These are phyloP conservation scores for Yarrowia galli DNA, from an alignment of 1,139 yeast genomes.

Conservation along the genomic window DNA sequence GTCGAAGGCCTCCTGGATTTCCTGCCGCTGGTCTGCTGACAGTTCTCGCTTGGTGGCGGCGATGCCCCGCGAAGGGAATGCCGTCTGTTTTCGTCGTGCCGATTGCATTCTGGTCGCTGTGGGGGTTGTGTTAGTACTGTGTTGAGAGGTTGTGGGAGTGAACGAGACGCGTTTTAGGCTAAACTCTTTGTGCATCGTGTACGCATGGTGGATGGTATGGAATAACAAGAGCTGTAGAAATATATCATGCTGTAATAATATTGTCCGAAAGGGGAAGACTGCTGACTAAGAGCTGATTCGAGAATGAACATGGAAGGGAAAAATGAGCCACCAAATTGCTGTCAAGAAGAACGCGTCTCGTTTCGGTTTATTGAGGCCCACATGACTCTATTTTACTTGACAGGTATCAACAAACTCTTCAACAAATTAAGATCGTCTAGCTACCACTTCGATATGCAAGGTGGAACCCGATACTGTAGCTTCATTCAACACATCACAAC, in stretches of 20 bases:
- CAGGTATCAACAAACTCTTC: background rate
- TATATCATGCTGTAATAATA: too few species aligned
- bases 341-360: background rate
- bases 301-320: background rate
- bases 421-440: background rate
- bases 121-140: conserved; percentile 6
- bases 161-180: conserved; percentile 29
- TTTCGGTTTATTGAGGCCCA: background rate
- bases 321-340: background rate
- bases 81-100: conserved; percentile 29
- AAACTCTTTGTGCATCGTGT: background rate
- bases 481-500: conserved; percentile 13
- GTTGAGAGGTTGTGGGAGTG: background rate
- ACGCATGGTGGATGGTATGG: background rate
- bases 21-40: conserved; percentile 88
- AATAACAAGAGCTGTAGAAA: too few species aligned
- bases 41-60: conserved; percentile 56
- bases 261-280: too few species aligned
- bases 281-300: background rate
- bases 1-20: conserved; percentile 90
- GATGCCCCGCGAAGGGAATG: conserved; percentile 8
- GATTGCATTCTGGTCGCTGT: conserved; percentile 16
- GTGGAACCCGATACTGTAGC: background rate
- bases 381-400: background rate
- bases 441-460: background rate